Evolutionary conservation across 2,329 filamentous ascomycete species (phyloP).

Genomic region (Phaeosphaeriaceae sp.): DNA sequence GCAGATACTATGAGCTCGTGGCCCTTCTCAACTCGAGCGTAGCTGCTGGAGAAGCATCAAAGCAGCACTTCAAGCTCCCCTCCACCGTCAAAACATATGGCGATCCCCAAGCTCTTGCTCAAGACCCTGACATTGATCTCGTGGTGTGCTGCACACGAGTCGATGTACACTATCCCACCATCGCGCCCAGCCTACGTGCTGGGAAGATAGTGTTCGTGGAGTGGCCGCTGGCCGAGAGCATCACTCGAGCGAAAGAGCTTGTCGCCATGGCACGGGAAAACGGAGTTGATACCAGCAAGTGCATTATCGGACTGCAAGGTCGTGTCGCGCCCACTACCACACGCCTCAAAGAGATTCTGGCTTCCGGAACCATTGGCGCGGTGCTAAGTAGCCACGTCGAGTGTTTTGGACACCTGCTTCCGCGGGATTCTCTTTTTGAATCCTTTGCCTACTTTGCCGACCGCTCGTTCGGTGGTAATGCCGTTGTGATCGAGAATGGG

Average conservation of each 20-base stretch:
- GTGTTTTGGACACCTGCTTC: conserved; percentile 13
- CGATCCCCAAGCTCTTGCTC: conserved; percentile 51
- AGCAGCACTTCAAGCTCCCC: conserved; percentile 48
- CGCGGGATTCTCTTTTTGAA: conserved; percentile 18
- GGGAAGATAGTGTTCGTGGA: conserved; percentile 65
- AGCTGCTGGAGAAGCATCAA: conserved; percentile 51
- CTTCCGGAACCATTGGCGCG: conserved; percentile 50
- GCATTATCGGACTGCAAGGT: conserved; percentile 55
- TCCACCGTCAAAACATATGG: conserved; percentile 54
- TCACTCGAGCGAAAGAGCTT: conserved; percentile 49
- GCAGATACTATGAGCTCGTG: conserved; percentile 51
- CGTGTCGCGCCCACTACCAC: conserved; percentile 45
- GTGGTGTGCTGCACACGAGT: conserved; percentile 63
- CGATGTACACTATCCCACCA: conserved; percentile 58
- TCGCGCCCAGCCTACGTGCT: conserved; percentile 56
- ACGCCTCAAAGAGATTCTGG: conserved; percentile 51
- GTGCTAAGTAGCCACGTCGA: conserved; percentile 41
- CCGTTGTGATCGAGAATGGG: conserved; percentile 25
- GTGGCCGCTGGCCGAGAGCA: conserved; percentile 53
- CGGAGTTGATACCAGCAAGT: not conserved
- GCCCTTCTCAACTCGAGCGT: conserved; percentile 56
- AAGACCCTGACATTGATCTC: conserved; percentile 32
- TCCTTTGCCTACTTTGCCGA: conserved; percentile 23
- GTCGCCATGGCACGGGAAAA: conserved; percentile 23
- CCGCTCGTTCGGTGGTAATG: conserved; percentile 21